Conservation (phyloP, 2,329 filamentous ascomycete genomes). For the Nothomitra cinnamomea region DNA sequence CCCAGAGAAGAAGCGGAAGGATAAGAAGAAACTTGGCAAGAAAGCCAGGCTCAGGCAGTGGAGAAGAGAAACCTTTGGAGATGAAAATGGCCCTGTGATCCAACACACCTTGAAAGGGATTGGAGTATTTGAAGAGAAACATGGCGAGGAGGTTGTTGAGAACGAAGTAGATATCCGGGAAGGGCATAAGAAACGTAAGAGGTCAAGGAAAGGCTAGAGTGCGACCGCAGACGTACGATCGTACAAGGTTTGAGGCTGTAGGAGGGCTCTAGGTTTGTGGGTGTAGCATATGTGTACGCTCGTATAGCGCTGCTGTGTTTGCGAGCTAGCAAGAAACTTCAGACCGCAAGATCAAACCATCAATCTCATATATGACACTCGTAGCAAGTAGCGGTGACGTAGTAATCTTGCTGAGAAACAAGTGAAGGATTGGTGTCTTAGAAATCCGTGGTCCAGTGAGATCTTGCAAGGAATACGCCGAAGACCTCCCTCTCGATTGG, state of each 20-base stretch:
- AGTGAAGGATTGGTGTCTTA: not conserved
- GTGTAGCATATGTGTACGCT: too few relatives aligned
- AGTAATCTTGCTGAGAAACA: too few relatives aligned
- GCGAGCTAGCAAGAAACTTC: too few relatives aligned
- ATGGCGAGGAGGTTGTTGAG: too few relatives aligned
- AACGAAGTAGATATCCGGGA: constrained; percentile 1
- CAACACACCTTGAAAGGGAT: not conserved
- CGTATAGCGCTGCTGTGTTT: too few relatives aligned
- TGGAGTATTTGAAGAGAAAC: not conserved
- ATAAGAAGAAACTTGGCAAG: constrained; percentile 79
- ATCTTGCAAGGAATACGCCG: too few relatives aligned
- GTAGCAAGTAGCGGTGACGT: too few relatives aligned
- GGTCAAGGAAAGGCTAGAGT: constrained; percentile 3
- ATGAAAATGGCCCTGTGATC: constrained; percentile 29
- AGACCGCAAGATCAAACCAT: too few relatives aligned
- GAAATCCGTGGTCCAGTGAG: not conserved
- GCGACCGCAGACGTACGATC: not conserved
- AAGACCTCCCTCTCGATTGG: too few relatives aligned
- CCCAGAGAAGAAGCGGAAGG: constrained; percentile 70
- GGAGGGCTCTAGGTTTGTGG: too few relatives aligned
- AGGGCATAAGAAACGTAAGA: constrained; percentile 1
- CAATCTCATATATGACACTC: too few relatives aligned
- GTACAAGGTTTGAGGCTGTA: too few relatives aligned
- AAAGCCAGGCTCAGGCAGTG: constrained; percentile 82
- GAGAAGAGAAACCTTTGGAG: constrained; percentile 52